These are phyloP conservation scores for Saturnispora dispora DNA, from an alignment of 805 yeast genomes.

Conservation along the genomic window DNA sequence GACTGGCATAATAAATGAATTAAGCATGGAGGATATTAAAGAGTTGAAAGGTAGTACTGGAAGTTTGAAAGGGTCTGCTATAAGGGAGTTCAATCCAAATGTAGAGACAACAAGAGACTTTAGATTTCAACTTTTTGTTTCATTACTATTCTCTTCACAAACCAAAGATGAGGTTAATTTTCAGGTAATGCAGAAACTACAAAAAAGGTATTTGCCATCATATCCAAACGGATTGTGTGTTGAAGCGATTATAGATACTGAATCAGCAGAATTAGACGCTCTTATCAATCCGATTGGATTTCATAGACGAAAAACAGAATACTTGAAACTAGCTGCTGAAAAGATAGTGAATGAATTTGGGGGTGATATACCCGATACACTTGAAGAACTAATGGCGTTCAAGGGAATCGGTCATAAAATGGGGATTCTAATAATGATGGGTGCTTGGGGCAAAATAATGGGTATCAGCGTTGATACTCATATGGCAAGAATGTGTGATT, in stretches of 20 bases:
- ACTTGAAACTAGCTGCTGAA: conserved; percentile 51
- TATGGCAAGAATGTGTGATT: conserved; percentile 65
- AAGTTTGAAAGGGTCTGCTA: conserved; percentile 1
- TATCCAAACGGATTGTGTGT: conserved; percentile 46
- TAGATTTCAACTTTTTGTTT: conserved; percentile 67
- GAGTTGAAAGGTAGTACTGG: neutral
- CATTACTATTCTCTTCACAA: conserved; percentile 83
- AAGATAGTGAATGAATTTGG: conserved; percentile 40
- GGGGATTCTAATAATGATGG: conserved; percentile 76
- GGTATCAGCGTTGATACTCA: conserved; percentile 97
- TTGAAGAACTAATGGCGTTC: conserved; percentile 53
- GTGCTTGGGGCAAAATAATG: conserved; percentile 65
- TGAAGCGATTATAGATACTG: conserved; percentile 40
- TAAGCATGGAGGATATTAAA: conserved; percentile 5
- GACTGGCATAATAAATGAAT: conserved; percentile 5
- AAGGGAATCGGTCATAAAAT: conserved; percentile 97
- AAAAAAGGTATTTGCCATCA: conserved; percentile 35
- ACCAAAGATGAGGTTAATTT: conserved; percentile 85
- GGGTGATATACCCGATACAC: conserved; percentile 66
- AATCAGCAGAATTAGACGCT: conserved; percentile 50
- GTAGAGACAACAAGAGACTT: conserved; percentile 20
- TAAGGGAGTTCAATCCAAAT: conserved; percentile 9
- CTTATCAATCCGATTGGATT: conserved; percentile 80
- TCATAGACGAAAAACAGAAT: conserved; percentile 69
- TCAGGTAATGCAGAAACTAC: conserved; percentile 57